phyloP scores from a whole-genome alignment of 495 filamentous ascomycete genomes.

The Cercophora scortea region DNA sequence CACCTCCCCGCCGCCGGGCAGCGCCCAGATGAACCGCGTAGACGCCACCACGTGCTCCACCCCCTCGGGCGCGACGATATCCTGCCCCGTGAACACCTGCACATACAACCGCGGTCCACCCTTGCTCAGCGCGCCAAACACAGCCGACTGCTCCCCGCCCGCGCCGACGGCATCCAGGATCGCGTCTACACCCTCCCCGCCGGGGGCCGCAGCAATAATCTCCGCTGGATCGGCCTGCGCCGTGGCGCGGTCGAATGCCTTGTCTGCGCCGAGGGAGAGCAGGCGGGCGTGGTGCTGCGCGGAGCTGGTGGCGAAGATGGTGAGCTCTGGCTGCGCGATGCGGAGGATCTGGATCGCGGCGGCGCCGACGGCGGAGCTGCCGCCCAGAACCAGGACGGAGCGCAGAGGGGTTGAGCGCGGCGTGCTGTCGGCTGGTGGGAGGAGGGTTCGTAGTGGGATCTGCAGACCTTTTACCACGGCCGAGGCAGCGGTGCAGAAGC shows the following conservation, averaged over 20 bases:
- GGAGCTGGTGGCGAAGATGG: conserved; percentile 34
- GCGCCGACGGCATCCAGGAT: conserved; percentile 29
- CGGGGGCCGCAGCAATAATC: conserved; percentile 22
- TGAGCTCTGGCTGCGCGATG: conserved; percentile 19
- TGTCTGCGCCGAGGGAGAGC: conserved; percentile 23
- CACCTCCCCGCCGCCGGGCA: conserved; percentile 2
- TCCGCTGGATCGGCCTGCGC: conserved; percentile 7
- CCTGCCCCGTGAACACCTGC: conserved; percentile 24
- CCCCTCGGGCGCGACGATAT: conserved; percentile 15
- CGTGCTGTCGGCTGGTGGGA: conserved; percentile 3
- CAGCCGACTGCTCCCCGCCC: conserved; percentile 6
- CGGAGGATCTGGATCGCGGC: conserved; percentile 35
- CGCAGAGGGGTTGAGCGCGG: not conserved
- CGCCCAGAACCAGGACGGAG: conserved; percentile 37
- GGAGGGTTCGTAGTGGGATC: conserved; percentile 14
- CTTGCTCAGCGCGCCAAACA: conserved; percentile 12
- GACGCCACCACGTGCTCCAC: conserved; percentile 16
- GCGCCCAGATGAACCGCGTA: conserved; percentile 15
- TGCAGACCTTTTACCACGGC: conserved; percentile 19
- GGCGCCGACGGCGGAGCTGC: conserved; percentile 32
- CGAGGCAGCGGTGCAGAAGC: conserved; percentile 29
- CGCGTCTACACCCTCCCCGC: conserved; percentile 29
- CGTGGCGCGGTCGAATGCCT: conserved; percentile 21
- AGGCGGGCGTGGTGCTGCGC: conserved; percentile 22
- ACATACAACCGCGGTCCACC: conserved; percentile 28